Conservation (phyloP, 1,139 yeast genomes). For the Yamadazyma triangularis region DNA sequence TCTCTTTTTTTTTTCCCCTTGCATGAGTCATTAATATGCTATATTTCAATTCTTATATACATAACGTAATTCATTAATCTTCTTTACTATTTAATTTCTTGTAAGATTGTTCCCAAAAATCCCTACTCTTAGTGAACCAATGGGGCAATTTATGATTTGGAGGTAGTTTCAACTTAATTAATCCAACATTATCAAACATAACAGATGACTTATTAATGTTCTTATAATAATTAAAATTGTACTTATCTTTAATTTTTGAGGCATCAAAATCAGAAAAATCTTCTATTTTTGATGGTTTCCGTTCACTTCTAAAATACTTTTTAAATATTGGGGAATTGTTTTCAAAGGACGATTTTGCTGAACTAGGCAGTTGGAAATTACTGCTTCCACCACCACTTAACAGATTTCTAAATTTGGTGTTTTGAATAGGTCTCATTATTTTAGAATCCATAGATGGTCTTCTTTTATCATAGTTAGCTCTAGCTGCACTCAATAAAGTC, state of each 20-base stretch:
- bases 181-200: constrained; percentile 33
- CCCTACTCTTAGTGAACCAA: constrained; percentile 66
- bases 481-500: constrained; percentile 15
- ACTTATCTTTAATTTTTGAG: constrained; percentile 18
- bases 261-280: constrained; percentile 16
- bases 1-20: neutral
- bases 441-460: constrained; percentile 34
- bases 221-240: constrained; percentile 36
- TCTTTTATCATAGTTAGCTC: constrained; percentile 25
- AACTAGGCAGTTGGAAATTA: constrained; percentile 15
- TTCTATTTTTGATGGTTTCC: constrained; percentile 8
- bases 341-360: constrained; percentile 19
- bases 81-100: neutral
- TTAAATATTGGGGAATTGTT: constrained; percentile 7
- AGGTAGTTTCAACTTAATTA: constrained; percentile 52
- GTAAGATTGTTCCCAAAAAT: constrained; percentile 50
- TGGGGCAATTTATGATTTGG: constrained; percentile 57
- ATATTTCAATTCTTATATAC: neutral
- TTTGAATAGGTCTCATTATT: constrained; percentile 15
- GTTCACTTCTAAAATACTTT: constrained; percentile 7
- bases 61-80: neutral
- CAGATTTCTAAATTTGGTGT: constrained; percentile 25
- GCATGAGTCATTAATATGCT: neutral
- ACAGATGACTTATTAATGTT: constrained; percentile 25
- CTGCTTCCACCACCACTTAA: constrained; percentile 4